These are phyloP conservation scores for Glycyrrhiza uralensis DNA, from an alignment of 306 rosid species.

Conservation along the genomic window DNA sequence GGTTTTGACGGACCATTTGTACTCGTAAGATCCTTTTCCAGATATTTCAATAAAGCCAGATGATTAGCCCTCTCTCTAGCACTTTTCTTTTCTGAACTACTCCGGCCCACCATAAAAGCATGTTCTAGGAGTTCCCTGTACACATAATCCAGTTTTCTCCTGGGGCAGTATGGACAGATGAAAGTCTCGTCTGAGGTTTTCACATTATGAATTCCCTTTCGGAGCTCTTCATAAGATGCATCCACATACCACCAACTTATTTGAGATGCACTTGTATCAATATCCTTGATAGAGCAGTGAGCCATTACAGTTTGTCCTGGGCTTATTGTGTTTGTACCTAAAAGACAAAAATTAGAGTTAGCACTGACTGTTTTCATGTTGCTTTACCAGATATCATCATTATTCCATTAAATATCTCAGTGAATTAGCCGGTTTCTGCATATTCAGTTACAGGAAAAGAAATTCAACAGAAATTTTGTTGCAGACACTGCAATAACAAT, in stretches of 20 bases:
- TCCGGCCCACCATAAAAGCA: slow-evolving; percentile 89
- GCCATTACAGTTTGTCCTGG: slow-evolving; percentile 43
- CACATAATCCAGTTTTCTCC: slow-evolving; percentile 53
- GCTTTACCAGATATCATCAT: background rate
- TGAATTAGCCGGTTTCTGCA: background rate
- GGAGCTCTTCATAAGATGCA: slow-evolving; percentile 63
- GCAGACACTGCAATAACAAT: background rate
- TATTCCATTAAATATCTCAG: background rate
- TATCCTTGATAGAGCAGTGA: slow-evolving; percentile 48
- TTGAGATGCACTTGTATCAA: slow-evolving; percentile 63
- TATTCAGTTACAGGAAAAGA: background rate
- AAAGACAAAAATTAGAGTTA: background rate
- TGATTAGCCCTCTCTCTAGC: slow-evolving; percentile 81
- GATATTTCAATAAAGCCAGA: slow-evolving; percentile 68
- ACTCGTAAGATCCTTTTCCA: slow-evolving; percentile 61
- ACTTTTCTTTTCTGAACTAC: slow-evolving; percentile 72
- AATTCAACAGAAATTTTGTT: background rate
- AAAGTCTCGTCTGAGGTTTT: slow-evolving; percentile 58
- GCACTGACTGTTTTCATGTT: background rate
- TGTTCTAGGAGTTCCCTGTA: slow-evolving; percentile 85
- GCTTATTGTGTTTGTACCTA: slow-evolving; percentile 32
- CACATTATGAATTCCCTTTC: slow-evolving; percentile 54
- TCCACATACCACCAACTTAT: slow-evolving; percentile 57
- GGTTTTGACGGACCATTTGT: slow-evolving; percentile 46
- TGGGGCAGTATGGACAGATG: slow-evolving; percentile 81